Evolutionary conservation across 2,329 filamentous ascomycete genomes (phyloP).

Genomic region (Periconia sp.): DNA sequence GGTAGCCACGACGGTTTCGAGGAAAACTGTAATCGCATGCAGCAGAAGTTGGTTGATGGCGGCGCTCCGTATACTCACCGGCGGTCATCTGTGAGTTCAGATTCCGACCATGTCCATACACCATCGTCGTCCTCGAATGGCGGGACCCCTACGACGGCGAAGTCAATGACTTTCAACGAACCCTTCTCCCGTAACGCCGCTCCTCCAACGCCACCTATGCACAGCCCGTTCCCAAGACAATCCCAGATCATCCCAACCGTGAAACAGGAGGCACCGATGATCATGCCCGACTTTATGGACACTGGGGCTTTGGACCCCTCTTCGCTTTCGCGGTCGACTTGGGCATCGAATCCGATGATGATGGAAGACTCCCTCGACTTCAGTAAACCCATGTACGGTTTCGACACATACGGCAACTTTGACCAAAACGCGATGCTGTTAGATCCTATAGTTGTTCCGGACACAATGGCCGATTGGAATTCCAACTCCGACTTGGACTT

Average conservation of each 20-base stretch:
- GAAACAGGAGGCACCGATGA: conserved; percentile 35
- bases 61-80: conserved; percentile 56
- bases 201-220: conserved; percentile 43
- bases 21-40: conserved; percentile 58
- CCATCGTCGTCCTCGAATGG: conserved; percentile 40
- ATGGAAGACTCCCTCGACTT: conserved; percentile 41
- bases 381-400: conserved; percentile 36
- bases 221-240: conserved; percentile 40
- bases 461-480: conserved; percentile 41
- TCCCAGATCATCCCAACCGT: conserved; percentile 32
- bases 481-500: conserved; percentile 39
- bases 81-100: conserved; percentile 58
- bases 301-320: conserved; percentile 33
- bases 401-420: conserved; percentile 33
- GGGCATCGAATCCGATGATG: conserved; percentile 39
- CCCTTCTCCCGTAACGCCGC: conserved; percentile 36
- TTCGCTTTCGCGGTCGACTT: conserved; percentile 28
- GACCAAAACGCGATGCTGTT: conserved; percentile 37
- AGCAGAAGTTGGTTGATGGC: conserved; percentile 56
- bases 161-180: conserved; percentile 32
- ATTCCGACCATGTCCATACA: conserved; percentile 57
- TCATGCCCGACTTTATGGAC: conserved; percentile 32
- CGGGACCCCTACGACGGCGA: conserved; percentile 42
- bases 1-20: conserved; percentile 57
- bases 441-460: conserved; percentile 32